Evolutionary conservation across 768 basidiomycete species (phyloP).

Genomic region (Harrya chromipes): DNA sequence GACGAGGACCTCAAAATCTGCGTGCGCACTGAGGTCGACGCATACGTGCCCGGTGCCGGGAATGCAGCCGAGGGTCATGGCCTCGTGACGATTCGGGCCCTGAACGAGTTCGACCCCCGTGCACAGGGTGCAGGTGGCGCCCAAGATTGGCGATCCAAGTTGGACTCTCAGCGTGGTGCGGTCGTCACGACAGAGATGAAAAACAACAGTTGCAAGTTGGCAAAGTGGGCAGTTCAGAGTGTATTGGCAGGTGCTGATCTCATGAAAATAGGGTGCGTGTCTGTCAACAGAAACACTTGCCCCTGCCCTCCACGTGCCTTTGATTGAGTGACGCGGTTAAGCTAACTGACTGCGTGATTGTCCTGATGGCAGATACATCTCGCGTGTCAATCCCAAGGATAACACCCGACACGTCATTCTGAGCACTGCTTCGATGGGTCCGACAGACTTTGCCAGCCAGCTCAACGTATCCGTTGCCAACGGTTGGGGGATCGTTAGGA

Average conservation of each 20-base stretch:
- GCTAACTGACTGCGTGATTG: constrained; percentile 9
- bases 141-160: constrained; percentile 97
- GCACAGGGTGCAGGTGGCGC: constrained; percentile 90
- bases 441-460: constrained; percentile 90
- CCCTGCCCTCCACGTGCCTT: neutral
- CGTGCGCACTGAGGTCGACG: constrained; percentile 95
- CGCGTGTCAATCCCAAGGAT: constrained; percentile 90
- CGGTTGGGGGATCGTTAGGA: constrained; percentile 98
- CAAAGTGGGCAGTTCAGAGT: constrained; percentile 96
- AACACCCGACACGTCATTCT: constrained; percentile 94
- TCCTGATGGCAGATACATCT: constrained; percentile 71
- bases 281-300: neutral
- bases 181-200: constrained; percentile 99
- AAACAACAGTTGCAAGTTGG: constrained; percentile 97
- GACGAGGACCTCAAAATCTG: constrained; percentile 91
- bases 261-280: constrained; percentile 92
- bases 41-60: constrained; percentile 64
- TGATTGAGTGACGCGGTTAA: neutral
- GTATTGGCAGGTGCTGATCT: constrained; percentile 92
- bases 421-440: constrained; percentile 92
- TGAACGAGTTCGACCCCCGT: constrained; percentile 96
- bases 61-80: constrained; percentile 68
- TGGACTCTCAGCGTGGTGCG: constrained; percentile 94
- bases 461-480: constrained; percentile 94
- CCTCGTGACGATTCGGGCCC: constrained; percentile 85